Conservation (phyloP, 371 early-diverging fungal species). For the Capillidium heterosporum region DNA sequence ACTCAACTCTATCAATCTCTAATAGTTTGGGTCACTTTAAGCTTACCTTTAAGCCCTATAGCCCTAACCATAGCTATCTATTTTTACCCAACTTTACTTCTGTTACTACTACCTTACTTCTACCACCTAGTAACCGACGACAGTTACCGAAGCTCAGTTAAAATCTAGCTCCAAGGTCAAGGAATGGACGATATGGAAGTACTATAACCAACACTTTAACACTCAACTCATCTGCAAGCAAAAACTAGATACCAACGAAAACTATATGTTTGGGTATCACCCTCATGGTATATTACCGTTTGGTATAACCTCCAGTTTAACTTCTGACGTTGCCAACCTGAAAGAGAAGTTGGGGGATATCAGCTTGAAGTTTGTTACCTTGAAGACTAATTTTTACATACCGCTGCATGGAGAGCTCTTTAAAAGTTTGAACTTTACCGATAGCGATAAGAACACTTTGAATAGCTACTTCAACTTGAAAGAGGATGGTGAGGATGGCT, state of each 20-base stretch:
- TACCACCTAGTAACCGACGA: too few species aligned
- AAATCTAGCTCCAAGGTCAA: too few species aligned
- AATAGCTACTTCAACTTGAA: conserved; percentile 34
- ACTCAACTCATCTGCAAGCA: conserved; percentile 21
- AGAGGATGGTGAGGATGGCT: conserved; percentile 1
- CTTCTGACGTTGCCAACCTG: conserved; percentile 42
- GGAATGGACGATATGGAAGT: too few species aligned
- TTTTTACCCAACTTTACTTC: too few species aligned
- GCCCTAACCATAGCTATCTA: too few species aligned
- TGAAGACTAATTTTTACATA: conserved; percentile 33
- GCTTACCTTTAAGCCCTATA: too few species aligned
- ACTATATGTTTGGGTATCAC: conserved; percentile 51
- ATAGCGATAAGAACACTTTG: conserved; percentile 51
- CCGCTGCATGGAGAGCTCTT: conserved; percentile 55
- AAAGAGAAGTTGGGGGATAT: conserved; percentile 43
- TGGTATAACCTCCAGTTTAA: conserved; percentile 65
- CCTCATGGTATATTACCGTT: conserved; percentile 71
- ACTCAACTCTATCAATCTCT: too few species aligned
- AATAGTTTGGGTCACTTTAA: too few species aligned
- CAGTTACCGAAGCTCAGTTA: too few species aligned
- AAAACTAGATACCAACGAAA: conserved; percentile 47
- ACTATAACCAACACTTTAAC: conserved; percentile 41
- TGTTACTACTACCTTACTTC: too few species aligned
- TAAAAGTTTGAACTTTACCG: conserved; percentile 40
- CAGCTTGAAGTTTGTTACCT: conserved; percentile 29